Evolutionary conservation across 2,329 filamentous ascomycete genomes (phyloP), one percentile per base, ranked within the genome.

Genomic region (Coniochaeta hoffmannii): DNA sequence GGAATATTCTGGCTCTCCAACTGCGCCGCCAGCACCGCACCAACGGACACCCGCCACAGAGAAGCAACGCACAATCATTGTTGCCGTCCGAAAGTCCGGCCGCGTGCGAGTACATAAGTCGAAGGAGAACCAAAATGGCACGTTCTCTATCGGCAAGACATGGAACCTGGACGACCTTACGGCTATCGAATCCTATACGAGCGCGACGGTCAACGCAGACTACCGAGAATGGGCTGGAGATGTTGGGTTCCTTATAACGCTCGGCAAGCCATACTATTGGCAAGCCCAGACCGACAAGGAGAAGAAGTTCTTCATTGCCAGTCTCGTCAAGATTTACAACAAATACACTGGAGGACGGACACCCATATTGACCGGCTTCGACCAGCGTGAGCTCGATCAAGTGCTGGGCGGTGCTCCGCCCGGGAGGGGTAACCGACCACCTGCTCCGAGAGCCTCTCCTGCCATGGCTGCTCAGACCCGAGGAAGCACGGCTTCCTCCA

Each of bases 221-320:
- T 62, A 81, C 78, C 70, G 87, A 80, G 72, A 87, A 67, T 96
- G 89, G 89, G 93, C 90, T 22, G 86, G 88, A 53, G 86, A 87
- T 56, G 83, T 85, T 46, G 94, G 94, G 15, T 97, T 99, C 67
- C 77, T 88, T 26, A 90, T 97, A 53, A 94, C 87, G 1, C 82
- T 99, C 28, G 87, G 88, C 26, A 99, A 99, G 70, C 89, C 91
- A 0, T 99, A 99, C 72, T 99, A 94, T 70, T 99, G 94, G 94
- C 85, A 96, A 70, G 91, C 94, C 32, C 86, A 90, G 61, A 94
- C 90, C 1, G 82, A 89, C 54, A 97, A 97, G 74, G 94, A 99
- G 73, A 97, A 97, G 77, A 93, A 96, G 68, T 97, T 97, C 73
- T 99, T 99, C 71, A 94, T 99, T 65, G 91, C 89, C 32, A 97